Percentiles rank a stretch among this genome's conserved stretches.
These are phyloP conservation scores for Alternaria longipes DNA, from an alignment of 2,329 filamentous ascomycete species.

Conservation along the genomic window DNA sequence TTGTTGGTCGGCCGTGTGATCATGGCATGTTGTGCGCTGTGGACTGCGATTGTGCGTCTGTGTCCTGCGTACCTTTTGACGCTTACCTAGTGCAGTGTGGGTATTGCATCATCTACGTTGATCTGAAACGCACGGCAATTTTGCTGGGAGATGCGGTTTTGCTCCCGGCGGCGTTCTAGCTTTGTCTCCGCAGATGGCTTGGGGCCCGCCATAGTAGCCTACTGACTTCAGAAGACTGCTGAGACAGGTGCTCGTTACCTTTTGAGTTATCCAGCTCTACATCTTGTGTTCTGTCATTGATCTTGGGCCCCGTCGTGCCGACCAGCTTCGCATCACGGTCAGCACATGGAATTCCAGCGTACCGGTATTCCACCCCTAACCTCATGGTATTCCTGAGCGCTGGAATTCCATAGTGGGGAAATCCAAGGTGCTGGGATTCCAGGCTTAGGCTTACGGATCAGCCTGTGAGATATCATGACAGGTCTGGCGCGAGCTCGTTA, in stretches of 20 bases:
- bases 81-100: background rate
- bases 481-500: no score
- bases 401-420: background rate
- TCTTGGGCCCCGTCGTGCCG: background rate
- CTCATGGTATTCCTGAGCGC: background rate
- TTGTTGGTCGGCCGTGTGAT: background rate
- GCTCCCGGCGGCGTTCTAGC: background rate
- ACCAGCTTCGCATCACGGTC: background rate
- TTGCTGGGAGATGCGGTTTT: background rate
- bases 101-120: background rate
- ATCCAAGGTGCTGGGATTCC: no score
- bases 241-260: background rate
- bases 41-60: background rate
- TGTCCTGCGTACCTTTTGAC: background rate
- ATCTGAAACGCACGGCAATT: background rate
- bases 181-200: background rate
- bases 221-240: background rate
- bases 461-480: no score
- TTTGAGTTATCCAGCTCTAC: background rate
- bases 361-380: background rate
- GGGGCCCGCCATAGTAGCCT: background rate
- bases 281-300: background rate
- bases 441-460: no score
- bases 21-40: background rate
- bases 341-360: background rate